Evolutionary conservation across 129 eudicot species (phyloP).

Genomic region (Arctium lappa): DNA sequence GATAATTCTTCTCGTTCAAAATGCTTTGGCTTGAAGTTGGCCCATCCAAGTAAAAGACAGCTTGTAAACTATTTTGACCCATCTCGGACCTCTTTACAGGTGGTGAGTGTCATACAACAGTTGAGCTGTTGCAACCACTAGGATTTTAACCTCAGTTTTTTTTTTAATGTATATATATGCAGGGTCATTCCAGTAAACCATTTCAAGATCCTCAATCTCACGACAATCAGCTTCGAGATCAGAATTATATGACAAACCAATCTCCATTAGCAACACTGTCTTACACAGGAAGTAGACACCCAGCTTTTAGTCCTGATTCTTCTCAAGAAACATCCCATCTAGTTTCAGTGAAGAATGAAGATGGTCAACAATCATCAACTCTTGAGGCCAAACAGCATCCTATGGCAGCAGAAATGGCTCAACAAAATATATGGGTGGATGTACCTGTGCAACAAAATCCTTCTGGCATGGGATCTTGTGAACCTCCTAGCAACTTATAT

Average conservation of each 20-base stretch:
- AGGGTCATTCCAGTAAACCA: neutral
- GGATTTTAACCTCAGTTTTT: neutral
- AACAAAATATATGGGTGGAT: constrained; percentile 26
- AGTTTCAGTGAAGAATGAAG: constrained; percentile 22
- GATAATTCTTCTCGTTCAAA: constrained; percentile 22
- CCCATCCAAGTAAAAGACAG: constrained; percentile 29
- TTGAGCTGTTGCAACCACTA: neutral
- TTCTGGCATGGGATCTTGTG: constrained; percentile 22
- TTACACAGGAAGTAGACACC: neutral
- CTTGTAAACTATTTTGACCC: constrained; percentile 25
- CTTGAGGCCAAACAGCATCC: constrained; percentile 26
- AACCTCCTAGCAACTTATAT: constrained; percentile 30
- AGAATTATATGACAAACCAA: constrained; percentile 7
- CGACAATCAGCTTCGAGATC: constrained; percentile 17
- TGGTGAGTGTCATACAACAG: constrained; percentile 16
- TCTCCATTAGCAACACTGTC: too few species aligned
- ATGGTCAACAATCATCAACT: constrained; percentile 21
- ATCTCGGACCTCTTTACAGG: constrained; percentile 22
- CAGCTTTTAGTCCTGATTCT: constrained; percentile 5
- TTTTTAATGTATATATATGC: neutral
- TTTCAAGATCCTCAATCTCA: neutral
- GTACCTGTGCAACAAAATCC: constrained; percentile 30
- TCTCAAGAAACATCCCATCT: constrained; percentile 25
- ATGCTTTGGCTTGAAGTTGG: constrained; percentile 32
- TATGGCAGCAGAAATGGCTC: constrained; percentile 9